Percentiles rank a stretch among this genome's conserved stretches.
Conservation (phyloP, 1,284 basidiomycete genomes). For the Pholiota adiposa region DNA sequence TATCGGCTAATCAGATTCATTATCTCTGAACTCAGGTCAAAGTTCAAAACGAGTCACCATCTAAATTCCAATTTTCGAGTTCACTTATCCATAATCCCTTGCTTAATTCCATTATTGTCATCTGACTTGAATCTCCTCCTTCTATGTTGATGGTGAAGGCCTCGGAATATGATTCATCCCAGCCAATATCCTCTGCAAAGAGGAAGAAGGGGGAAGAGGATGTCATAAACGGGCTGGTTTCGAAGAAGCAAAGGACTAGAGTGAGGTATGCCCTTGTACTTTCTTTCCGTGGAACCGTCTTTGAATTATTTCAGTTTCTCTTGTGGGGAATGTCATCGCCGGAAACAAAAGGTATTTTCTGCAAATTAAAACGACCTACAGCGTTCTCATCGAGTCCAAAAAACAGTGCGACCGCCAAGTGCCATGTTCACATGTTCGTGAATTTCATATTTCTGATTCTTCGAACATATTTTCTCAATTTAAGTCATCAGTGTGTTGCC, state of each 20-base stretch:
- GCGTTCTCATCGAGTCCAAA: constrained; percentile 23
- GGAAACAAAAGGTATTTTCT: constrained; percentile 74
- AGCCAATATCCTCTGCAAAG: constrained; percentile 41
- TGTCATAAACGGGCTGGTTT: constrained; percentile 41
- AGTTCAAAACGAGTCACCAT: constrained; percentile 12
- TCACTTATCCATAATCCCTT: not conserved
- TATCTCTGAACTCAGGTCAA: too few relatives aligned
- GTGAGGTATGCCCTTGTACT: constrained; percentile 57
- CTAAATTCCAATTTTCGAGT: not conserved
- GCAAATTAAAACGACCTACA: constrained; percentile 4
- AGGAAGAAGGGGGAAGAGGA: constrained; percentile 72
- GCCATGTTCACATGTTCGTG: constrained; percentile 77
- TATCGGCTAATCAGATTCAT: constrained; percentile 10
- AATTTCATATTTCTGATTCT: constrained; percentile 5
- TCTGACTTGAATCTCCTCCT: constrained; percentile 4
- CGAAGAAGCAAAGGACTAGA: constrained; percentile 75
- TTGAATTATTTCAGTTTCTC: constrained; percentile 59
- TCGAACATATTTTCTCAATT: constrained; percentile 13
- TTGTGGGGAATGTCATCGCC: constrained; percentile 84
- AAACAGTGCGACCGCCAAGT: constrained; percentile 81
- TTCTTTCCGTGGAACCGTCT: not conserved
- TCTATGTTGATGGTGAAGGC: constrained; percentile 39
- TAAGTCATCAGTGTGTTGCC: constrained; percentile 63
- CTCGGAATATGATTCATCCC: constrained; percentile 29
- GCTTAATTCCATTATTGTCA: not conserved